Conservation (phyloP, 1,284 basidiomycete genomes). For the Anthracocystis panici-leucophaei region DNA sequence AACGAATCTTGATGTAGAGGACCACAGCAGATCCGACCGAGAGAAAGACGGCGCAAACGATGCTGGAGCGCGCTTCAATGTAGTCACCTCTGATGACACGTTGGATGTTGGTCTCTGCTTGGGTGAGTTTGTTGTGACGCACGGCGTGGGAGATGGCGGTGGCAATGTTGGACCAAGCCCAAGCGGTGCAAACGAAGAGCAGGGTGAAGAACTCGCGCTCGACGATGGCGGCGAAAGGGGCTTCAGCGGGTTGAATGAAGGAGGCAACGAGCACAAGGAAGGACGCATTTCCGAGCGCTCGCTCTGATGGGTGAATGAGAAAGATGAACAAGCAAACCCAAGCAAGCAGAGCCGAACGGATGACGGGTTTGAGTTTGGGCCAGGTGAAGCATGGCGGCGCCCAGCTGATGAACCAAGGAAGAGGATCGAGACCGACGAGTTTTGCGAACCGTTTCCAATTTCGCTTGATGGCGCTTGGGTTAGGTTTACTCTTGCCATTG, state of each 20-base stretch:
- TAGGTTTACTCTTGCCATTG: slow-evolving; percentile 31
- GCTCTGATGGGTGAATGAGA: slow-evolving; percentile 74
- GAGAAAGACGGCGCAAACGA: slow-evolving; percentile 78
- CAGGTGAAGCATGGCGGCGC: slow-evolving; percentile 45
- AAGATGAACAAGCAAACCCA: slow-evolving; percentile 78
- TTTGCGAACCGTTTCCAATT: slow-evolving; percentile 23
- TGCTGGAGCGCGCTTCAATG: slow-evolving; percentile 72
- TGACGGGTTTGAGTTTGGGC: slow-evolving; percentile 74
- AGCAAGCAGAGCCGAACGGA: slow-evolving; percentile 77
- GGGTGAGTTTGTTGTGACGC: slow-evolving; percentile 72
- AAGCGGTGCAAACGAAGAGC: slow-evolving; percentile 73
- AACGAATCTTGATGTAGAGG: slow-evolving; percentile 76
- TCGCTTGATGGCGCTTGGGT: neutral
- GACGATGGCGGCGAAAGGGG: slow-evolving; percentile 78
- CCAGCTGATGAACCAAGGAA: slow-evolving; percentile 50
- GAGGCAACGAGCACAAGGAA: slow-evolving; percentile 78
- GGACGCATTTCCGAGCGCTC: slow-evolving; percentile 76
- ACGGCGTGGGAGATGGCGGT: slow-evolving; percentile 77
- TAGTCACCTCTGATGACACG: slow-evolving; percentile 35
- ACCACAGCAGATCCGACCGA: slow-evolving; percentile 76
- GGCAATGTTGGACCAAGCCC: slow-evolving; percentile 80
- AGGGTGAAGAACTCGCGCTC: slow-evolving; percentile 79
- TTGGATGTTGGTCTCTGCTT: slow-evolving; percentile 69
- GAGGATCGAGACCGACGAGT: slow-evolving; percentile 29
- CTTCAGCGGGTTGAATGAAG: slow-evolving; percentile 78